These are phyloP conservation scores for Colletotrichum phormii DNA, from an alignment of 2,329 filamentous ascomycete genomes.

Conservation along the genomic window DNA sequence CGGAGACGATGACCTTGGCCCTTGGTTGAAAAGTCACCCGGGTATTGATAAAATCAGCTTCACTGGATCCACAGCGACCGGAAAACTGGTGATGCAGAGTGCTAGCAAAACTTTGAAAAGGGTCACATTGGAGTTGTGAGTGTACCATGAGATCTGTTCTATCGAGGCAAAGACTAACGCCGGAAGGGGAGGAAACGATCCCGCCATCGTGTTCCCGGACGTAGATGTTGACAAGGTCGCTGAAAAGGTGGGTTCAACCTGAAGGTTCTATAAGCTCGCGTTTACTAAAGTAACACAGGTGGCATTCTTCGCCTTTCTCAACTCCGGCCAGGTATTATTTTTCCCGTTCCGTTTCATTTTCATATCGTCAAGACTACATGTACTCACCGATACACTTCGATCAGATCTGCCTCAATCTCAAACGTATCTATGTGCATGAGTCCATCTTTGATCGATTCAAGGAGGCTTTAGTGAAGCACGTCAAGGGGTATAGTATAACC, in stretches of 20 bases:
- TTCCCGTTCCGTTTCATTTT: neutral
- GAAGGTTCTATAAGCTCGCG: too few relatives aligned
- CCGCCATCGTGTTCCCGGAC: constrained; percentile 67
- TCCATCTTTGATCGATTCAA: constrained; percentile 21
- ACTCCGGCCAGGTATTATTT: constrained; percentile 6
- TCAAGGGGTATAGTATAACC: constrained; percentile 43
- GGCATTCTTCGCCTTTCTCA: constrained; percentile 15
- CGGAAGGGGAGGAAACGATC: constrained; percentile 65
- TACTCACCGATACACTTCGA: too few relatives aligned
- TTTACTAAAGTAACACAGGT: neutral
- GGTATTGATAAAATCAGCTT: constrained; percentile 73
- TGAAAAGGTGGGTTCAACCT: constrained; percentile 44
- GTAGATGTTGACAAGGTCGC: constrained; percentile 58
- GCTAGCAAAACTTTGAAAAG: constrained; percentile 68
- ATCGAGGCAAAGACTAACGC: neutral
- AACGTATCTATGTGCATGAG: constrained; percentile 42
- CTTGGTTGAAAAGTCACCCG: constrained; percentile 67
- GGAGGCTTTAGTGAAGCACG: constrained; percentile 39
- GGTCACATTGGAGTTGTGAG: constrained; percentile 66
- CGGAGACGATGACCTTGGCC: constrained; percentile 71
- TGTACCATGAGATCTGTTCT: too few relatives aligned
- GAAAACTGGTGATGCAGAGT: constrained; percentile 69
- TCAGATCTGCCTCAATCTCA: constrained; percentile 24
- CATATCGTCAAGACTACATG: too few relatives aligned
- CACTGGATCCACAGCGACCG: constrained; percentile 70